Percentiles rank a stretch among this genome's conserved stretches.
These are phyloP conservation scores for Paecilomyces niveus DNA, from an alignment of 2,329 filamentous ascomycete species.

Conservation along the genomic window DNA sequence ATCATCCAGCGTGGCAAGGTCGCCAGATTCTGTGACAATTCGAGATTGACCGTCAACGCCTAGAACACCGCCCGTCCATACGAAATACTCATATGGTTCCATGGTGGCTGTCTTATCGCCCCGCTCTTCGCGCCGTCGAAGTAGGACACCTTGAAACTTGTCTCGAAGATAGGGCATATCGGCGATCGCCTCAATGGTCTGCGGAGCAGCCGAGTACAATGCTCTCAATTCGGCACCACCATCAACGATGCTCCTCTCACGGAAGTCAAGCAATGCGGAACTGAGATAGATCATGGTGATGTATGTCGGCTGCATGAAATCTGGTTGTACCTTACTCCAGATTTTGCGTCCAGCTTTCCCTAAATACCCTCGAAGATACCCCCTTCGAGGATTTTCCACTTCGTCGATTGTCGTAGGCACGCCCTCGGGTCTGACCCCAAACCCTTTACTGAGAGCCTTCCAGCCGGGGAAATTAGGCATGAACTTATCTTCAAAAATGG, in stretches of 20 bases:
- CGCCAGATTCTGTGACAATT: conserved; percentile 2
- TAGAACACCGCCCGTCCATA: conserved; percentile 29
- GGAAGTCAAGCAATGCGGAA: conserved; percentile 30
- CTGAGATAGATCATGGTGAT: conserved; percentile 37
- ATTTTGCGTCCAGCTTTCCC: conserved; percentile 23
- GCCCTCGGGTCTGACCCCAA: conserved; percentile 20
- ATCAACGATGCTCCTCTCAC: conserved; percentile 25
- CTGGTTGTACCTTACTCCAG: conserved; percentile 31
- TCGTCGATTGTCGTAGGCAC: conserved; percentile 22
- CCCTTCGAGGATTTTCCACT: conserved; percentile 20
- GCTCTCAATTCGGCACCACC: conserved; percentile 21
- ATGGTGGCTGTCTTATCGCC: conserved; percentile 10
- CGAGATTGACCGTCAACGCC: conserved; percentile 18
- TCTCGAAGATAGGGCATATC: conserved; percentile 34
- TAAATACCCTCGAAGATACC: conserved; percentile 18
- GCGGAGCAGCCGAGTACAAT: conserved; percentile 24
- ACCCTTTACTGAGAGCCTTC: conserved; percentile 35
- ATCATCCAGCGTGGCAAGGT: conserved; percentile 2
- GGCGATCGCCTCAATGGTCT: conserved; percentile 29
- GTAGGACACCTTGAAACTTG: conserved; percentile 33
- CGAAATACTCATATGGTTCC: conserved; percentile 12
- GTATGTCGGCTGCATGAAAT: conserved; percentile 38
- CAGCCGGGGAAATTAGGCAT: conserved; percentile 77
- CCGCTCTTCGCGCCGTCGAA: conserved; percentile 24
- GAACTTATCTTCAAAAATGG: conserved; percentile 65